Conservation (phyloP, 768 basidiomycete genomes). For the Terana coerulea region DNA sequence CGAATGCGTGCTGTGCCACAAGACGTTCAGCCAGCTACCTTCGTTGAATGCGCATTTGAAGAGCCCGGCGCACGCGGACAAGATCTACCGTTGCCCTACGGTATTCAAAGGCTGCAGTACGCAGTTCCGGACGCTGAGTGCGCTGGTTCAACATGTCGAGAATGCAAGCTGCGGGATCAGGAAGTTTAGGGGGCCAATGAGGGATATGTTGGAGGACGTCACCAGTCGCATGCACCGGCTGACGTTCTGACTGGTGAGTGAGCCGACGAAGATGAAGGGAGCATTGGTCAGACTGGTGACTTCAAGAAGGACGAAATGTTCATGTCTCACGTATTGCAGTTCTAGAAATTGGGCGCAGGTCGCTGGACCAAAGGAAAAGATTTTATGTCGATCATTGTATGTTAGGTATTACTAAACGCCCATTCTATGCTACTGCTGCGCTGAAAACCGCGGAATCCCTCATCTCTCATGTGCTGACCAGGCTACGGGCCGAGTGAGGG, state of each 20-base stretch:
- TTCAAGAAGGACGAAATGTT: too few relatives aligned
- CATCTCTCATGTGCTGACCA: too few relatives aligned
- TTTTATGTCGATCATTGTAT: too few relatives aligned
- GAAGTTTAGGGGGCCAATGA: conserved; percentile 39
- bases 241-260: not conserved
- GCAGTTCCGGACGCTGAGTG: conserved; percentile 51
- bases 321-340: too few relatives aligned
- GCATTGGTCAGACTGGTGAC: too few relatives aligned
- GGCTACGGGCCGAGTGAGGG: too few relatives aligned
- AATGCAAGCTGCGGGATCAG: conserved; percentile 55
- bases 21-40: conserved; percentile 33
- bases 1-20: conserved; percentile 65
- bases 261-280: too few relatives aligned
- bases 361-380: too few relatives aligned
- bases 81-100: conserved; percentile 52
- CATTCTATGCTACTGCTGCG: too few relatives aligned
- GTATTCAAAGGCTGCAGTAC: conserved; percentile 33
- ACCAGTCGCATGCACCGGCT: conserved; percentile 1
- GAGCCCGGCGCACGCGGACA: conserved; percentile 55
- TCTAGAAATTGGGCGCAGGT: too few relatives aligned
- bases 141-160: conserved; percentile 62
- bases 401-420: too few relatives aligned
- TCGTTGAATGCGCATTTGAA: conserved; percentile 59
- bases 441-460: too few relatives aligned
- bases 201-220: conserved; percentile 33